These are phyloP conservation scores for Tanozyma kutaoensis DNA, from an alignment of 805 yeast genomes.

Conservation along the genomic window DNA sequence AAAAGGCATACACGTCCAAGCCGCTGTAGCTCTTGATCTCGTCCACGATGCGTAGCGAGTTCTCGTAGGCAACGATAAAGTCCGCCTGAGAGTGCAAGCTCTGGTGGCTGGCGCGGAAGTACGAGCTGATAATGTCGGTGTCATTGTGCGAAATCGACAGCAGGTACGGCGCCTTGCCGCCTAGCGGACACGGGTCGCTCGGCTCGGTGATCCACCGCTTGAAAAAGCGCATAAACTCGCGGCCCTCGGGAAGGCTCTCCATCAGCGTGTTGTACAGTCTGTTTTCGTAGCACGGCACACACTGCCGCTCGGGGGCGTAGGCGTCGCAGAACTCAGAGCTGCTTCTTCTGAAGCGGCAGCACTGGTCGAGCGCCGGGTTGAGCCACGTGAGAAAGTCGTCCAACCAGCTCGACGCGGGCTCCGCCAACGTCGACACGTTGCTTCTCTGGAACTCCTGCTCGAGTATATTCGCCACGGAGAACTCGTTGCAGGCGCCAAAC, in stretches of 20 bases:
- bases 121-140: constrained; percentile 35
- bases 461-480: constrained; percentile 64
- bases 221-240: constrained; percentile 59
- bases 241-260: constrained; percentile 71
- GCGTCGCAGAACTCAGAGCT: constrained; percentile 42
- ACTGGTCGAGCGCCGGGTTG: constrained; percentile 75
- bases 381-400: constrained; percentile 84
- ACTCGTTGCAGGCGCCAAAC: constrained; percentile 71
- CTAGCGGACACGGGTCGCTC: constrained; percentile 87
- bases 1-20: constrained; percentile 60
- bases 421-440: constrained; percentile 49
- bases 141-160: constrained; percentile 25
- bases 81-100: constrained; percentile 77
- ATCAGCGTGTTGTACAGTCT: constrained; percentile 58
- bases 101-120: constrained; percentile 68
- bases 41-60: constrained; percentile 52
- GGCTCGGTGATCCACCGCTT: constrained; percentile 73
- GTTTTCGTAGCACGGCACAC: constrained; percentile 58
- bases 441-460: constrained; percentile 75
- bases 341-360: constrained; percentile 58
- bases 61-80: constrained; percentile 67
- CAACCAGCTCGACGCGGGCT: constrained; percentile 85
- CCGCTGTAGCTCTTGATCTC: constrained; percentile 30
- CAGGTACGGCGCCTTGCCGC: constrained; percentile 89
- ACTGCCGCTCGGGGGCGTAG: constrained; percentile 51